phyloP scores from a whole-genome alignment of 2,329 filamentous ascomycete species.

The Dothistroma septosporum region DNA sequence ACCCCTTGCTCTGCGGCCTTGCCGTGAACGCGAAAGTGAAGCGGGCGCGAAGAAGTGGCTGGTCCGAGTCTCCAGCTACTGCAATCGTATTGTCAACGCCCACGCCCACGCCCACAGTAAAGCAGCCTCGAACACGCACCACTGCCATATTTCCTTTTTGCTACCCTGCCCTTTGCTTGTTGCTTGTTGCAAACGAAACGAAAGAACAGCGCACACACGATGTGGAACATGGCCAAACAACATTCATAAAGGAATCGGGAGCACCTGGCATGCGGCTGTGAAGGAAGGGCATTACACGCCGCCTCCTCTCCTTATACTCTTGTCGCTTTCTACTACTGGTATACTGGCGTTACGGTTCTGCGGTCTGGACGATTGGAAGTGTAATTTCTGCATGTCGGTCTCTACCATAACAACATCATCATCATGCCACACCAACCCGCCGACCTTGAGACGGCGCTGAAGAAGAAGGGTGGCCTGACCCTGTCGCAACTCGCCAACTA shows the following conservation, averaged over 20 bases:
- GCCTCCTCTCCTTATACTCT: background rate
- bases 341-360: slow-evolving; percentile 6
- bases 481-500: slow-evolving; percentile 84
- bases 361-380: background rate
- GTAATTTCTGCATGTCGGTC: slow-evolving; percentile 10
- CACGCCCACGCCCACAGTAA: background rate
- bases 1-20: background rate
- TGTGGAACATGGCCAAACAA: background rate
- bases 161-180: background rate
- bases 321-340: slow-evolving; percentile 2
- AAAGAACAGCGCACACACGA: background rate
- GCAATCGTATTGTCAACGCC: background rate
- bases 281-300: background rate
- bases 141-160: background rate
- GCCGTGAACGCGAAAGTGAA: background rate
- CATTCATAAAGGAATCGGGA: background rate
- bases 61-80: background rate
- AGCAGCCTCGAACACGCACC: too few relatives aligned
- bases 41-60: background rate
- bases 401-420: background rate
- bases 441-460: slow-evolving; percentile 42
- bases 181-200: background rate
- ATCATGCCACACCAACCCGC: slow-evolving; percentile 31
- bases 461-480: slow-evolving; percentile 70
- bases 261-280: slow-evolving; percentile 7